Base-by-base conservation (phyloP, 352 stramenopile genomes). In the Saprolegnia diclina region DNA sequence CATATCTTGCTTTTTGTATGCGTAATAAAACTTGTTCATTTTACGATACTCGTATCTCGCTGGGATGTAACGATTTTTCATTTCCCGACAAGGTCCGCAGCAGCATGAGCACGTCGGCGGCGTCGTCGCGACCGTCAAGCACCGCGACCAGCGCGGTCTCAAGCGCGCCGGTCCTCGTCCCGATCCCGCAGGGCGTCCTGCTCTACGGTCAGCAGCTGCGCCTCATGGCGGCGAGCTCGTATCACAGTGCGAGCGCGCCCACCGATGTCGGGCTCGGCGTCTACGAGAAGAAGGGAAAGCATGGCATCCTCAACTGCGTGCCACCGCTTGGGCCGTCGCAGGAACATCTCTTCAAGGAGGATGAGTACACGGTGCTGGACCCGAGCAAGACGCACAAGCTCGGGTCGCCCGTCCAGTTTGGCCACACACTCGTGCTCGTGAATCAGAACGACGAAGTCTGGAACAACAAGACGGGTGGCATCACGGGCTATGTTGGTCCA, bases 381-480 rank as follows among this genome's bases (percentile, higher is more conserved):
- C 84, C 86, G n/a, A 74, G 22, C 5, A 79, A 82, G 22, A 64
- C 78, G 57, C 81, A 74, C 56, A 63, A 68, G 13, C 37, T 52
- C 0, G 80, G 79, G 4, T 82, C 89, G 3, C 64, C 76, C 14
- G 83, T 94, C 42, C 76, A 88, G 67, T 94, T 90, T 56, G 82
- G 84, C 48, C 79, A 91, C 63, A 73, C 80, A 5, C 64, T 94
- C 26, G 86, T 92, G 67, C 81, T 94, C 38, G 81, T 94, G 67
- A 92, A 94, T 72, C 86, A 92, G 73, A 79, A 90, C 64, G 81
- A 81, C 21, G 78, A 90, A 76, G 86, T 92, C 38, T 94, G 84
- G 86, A 94, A 94, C 78, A 94, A 94, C 73, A 94, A 94, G 75
- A 94, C 86, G 9, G 84, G 86, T 55, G 86, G 86, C 37, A 92